Evolutionary conservation across 352 stramenopile genomes (phyloP).

Genomic region (Phytophthora colocasiae): DNA sequence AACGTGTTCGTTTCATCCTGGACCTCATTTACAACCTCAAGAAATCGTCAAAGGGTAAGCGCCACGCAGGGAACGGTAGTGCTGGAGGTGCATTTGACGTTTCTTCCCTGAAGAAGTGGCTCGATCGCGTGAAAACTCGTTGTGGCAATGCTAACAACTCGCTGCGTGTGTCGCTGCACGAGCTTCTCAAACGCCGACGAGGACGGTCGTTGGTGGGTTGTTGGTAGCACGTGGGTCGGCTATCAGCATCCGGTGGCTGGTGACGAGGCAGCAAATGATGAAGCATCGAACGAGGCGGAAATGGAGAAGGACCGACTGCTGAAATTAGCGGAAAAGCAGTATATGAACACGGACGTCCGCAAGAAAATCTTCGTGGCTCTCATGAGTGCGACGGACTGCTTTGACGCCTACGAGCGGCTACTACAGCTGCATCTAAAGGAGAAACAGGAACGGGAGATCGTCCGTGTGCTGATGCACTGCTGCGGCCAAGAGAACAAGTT

Average conservation of each 20-base stretch:
- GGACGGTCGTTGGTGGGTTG: conserved; percentile 96
- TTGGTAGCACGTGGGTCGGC: conserved; percentile 94
- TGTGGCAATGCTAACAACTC: conserved; percentile 78
- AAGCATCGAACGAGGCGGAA: conserved; percentile 17
- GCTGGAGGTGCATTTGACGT: conserved; percentile 61
- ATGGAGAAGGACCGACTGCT: conserved; percentile 80
- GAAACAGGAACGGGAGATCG: conserved; percentile 94
- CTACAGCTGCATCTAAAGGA: conserved; percentile 91
- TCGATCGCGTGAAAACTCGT: conserved; percentile 95
- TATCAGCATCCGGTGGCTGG: conserved; percentile 54
- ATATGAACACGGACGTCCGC: conserved; percentile 97
- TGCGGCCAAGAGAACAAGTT: conserved; percentile 87
- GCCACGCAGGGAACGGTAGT: conserved; percentile 14
- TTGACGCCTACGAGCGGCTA: conserved; percentile 97
- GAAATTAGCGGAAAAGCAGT: conserved; percentile 94
- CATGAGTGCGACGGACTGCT: conserved; percentile 95
- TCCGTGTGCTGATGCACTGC: conserved; percentile 96
- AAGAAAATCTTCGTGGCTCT: conserved; percentile 97
- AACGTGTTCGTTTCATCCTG: conserved; percentile 91
- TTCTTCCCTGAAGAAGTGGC: conserved; percentile 90
- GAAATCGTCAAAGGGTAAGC: conserved; percentile 93
- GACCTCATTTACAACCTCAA: conserved; percentile 97
- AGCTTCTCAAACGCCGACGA: conserved; percentile 81
- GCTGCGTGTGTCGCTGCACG: conserved; percentile 76
- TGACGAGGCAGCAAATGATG: conserved; percentile 42